Evolutionary conservation across 164 flowering plant species (phyloP).

Genomic region (Nelumbo lutea): DNA sequence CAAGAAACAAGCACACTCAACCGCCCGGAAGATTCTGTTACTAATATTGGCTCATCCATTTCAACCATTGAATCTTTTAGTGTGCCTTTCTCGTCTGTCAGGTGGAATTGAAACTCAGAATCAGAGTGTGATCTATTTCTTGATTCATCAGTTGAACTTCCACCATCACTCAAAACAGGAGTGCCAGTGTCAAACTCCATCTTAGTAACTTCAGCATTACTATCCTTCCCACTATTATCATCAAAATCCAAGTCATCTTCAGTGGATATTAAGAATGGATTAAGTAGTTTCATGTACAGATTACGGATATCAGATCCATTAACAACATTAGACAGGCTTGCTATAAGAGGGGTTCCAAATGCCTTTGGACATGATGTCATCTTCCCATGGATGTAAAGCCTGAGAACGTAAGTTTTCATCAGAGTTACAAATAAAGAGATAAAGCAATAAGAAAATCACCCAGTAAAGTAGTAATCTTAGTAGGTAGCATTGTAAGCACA

Average conservation of each 20-base stretch:
- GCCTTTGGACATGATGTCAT: slow-evolving; percentile 42
- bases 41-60: slow-evolving; percentile 37
- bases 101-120: slow-evolving; percentile 44
- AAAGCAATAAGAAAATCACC: background rate
- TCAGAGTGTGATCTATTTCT: slow-evolving; percentile 24
- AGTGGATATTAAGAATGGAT: slow-evolving; percentile 35
- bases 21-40: slow-evolving; percentile 24
- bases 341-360: slow-evolving; percentile 77
- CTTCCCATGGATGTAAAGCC: slow-evolving; percentile 50
- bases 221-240: slow-evolving; percentile 22
- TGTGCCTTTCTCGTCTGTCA: slow-evolving; percentile 63
- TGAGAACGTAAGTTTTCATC: slow-evolving; percentile 20
- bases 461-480: background rate
- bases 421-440: slow-evolving; percentile 6
- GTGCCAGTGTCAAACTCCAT: slow-evolving; percentile 17
- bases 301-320: slow-evolving; percentile 55
- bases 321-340: slow-evolving; percentile 29
- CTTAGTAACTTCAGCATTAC: slow-evolving; percentile 25
- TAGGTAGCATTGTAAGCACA: background rate
- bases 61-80: slow-evolving; percentile 34
- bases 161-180: slow-evolving; percentile 19
- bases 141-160: slow-evolving; percentile 17
- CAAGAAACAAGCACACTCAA: slow-evolving; percentile 62
- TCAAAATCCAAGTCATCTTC: slow-evolving; percentile 22
- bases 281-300: slow-evolving; percentile 47